phyloP scores from a whole-genome alignment of 306 rosid species.

The Prunus armeniaca region DNA sequence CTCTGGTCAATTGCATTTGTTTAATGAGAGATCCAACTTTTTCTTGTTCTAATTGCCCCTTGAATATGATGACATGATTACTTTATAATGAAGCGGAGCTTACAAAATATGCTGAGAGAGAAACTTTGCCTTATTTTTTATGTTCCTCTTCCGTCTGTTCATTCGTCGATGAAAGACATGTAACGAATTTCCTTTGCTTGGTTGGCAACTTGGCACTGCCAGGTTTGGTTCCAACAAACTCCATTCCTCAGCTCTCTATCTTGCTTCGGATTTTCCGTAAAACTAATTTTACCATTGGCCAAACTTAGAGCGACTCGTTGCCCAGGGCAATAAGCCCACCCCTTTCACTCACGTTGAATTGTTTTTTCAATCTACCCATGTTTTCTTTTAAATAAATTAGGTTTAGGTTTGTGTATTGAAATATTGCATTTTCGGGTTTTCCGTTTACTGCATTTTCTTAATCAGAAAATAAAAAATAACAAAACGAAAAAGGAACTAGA shows the following conservation, averaged over 20 bases:
- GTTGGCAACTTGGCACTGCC: too few relatives aligned
- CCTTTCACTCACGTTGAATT: background rate
- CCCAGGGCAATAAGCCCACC: too few relatives aligned
- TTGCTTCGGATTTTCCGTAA: background rate
- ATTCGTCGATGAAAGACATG: slow-evolving; percentile 21
- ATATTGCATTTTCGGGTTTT: too few relatives aligned
- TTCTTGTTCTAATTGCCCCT: slow-evolving; percentile 17
- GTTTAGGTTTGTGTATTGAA: background rate
- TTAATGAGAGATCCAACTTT: background rate
- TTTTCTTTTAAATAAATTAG: background rate
- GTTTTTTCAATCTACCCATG: background rate
- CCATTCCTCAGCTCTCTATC: background rate
- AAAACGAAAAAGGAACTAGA: too few relatives aligned
- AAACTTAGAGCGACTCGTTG: background rate
- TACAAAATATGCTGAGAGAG: slow-evolving; percentile 24
- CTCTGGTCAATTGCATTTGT: slow-evolving; percentile 13
- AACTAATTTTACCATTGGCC: background rate
- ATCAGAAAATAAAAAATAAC: too few relatives aligned
- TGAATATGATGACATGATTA: slow-evolving; percentile 20
- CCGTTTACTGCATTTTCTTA: too few relatives aligned
- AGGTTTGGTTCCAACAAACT: background rate
- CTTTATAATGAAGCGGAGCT: slow-evolving; percentile 11
- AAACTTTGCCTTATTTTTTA: background rate
- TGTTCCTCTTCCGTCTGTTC: background rate
- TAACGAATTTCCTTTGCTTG: background rate